phyloP scores from a whole-genome alignment of 768 basidiomycete genomes.

The Trametes coccinea region DNA sequence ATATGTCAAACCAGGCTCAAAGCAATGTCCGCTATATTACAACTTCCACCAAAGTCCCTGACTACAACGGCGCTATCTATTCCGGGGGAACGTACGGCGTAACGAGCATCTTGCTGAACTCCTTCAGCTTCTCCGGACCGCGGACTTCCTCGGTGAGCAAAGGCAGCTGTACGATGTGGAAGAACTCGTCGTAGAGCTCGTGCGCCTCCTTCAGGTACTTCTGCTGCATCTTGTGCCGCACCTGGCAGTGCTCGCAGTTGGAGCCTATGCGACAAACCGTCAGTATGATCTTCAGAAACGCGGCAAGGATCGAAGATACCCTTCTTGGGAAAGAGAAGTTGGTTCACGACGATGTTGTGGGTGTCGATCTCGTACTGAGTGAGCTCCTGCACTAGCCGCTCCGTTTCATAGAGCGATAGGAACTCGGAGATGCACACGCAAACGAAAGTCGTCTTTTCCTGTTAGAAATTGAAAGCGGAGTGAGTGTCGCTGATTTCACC shows the following conservation, averaged over 20 bases:
- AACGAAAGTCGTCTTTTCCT: constrained; percentile 99
- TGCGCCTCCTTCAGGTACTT: constrained; percentile 96
- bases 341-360: constrained; percentile 98
- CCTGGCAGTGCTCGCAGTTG: constrained; percentile 93
- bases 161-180: constrained; percentile 94
- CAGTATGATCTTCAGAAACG: neutral
- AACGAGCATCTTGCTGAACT: constrained; percentile 91
- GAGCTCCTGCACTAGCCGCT: constrained; percentile 94
- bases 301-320: constrained; percentile 48
- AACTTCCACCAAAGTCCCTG: neutral
- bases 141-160: constrained; percentile 96
- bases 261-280: constrained; percentile 53
- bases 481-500: neutral
- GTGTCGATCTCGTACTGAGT: constrained; percentile 96
- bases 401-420: constrained; percentile 96
- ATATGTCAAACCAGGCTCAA: neutral
- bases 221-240: constrained; percentile 97
- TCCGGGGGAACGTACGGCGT: constrained; percentile 64
- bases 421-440: constrained; percentile 99
- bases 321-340: constrained; percentile 90
- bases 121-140: constrained; percentile 89
- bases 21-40: constrained; percentile 14
- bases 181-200: constrained; percentile 97
- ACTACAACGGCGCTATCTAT: neutral
- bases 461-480: neutral